Evolutionary conservation across 805 yeast genomes (phyloP), one percentile per base, ranked within the genome.

Genomic region (Metschnikowia colocasiae): DNA sequence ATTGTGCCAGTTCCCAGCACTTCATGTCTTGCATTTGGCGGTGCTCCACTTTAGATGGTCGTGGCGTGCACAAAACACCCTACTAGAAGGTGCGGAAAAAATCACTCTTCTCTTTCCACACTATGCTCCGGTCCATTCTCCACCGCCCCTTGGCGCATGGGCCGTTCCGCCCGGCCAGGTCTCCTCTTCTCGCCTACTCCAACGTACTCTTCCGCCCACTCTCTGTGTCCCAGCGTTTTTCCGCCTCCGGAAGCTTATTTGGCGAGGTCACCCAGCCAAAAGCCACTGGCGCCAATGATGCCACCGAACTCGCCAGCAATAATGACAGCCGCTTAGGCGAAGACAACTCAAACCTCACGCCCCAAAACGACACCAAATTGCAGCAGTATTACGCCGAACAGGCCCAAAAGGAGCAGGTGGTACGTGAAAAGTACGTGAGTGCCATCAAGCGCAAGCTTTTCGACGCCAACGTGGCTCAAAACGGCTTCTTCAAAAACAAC

Each of bases 391-490:
- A 69, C 57, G 62, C 77, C 42, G 73, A 79, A 31, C 80, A 82
- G 32, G 67, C 67, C 6, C 36, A 53, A 48, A 50, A 58, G 56
- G 62, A 51, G 74, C 88, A 59, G 68, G 74, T 62, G 40, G 54
- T 55, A 48, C 65, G 78, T 15, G 82, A 87, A 8, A 77, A 80
- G 39, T 79, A 80, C 46, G 64, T 90, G 13, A 75, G 89, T 4
- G 92, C 96, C 9, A 70, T 89, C 51, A 90, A 89, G 63, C 75
- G 75, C 53, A 67, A 74, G 56, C 68, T 91, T 3, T 90, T 87
- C 59, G 67, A 75, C 23, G 68, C 72, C 36, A 85, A 81, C 57
- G 86, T 87, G 43, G 62, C 68, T 7, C 58, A 75, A 51, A 76
- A 86, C 62, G 86, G 87, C 40, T 84, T 83, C 59, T 91, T 78